Evolutionary conservation across 2,329 filamentous ascomycete species (phyloP).

Genomic region (Alternaria gaisen): DNA sequence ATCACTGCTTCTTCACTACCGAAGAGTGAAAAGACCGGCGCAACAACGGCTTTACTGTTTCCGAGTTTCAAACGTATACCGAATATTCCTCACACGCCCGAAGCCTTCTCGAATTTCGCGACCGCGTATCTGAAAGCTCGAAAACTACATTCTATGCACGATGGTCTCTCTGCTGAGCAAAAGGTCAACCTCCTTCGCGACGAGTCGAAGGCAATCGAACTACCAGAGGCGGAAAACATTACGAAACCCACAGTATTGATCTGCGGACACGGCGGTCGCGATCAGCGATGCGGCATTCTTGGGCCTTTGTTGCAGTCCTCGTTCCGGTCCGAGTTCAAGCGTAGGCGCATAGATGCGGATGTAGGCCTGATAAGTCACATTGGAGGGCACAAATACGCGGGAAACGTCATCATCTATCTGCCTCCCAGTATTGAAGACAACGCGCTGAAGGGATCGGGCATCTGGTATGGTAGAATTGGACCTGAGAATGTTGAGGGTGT

Average conservation of each 20-base stretch:
- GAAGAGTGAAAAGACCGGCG: conserved; percentile 36
- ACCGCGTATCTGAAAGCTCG: conserved; percentile 72
- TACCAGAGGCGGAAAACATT: conserved; percentile 63
- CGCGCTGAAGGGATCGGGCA: conserved; percentile 72
- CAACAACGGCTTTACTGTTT: conserved; percentile 70
- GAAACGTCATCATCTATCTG: conserved; percentile 83
- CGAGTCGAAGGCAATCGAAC: conserved; percentile 55
- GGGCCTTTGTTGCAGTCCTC: conserved; percentile 76
- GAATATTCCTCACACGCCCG: conserved; percentile 70
- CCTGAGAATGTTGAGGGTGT: conserved; percentile 80
- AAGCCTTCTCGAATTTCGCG: conserved; percentile 64
- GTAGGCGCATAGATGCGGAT: conserved; percentile 63
- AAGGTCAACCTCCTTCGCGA: conserved; percentile 57
- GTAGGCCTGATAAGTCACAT: conserved; percentile 80
- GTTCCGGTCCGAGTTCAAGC: conserved; percentile 70
- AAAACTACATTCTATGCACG: conserved; percentile 69
- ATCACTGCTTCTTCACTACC: conserved; percentile 78
- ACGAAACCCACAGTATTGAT: conserved; percentile 69
- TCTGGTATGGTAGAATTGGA: conserved; percentile 85
- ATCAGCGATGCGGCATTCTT: conserved; percentile 81
- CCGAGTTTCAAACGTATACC: conserved; percentile 85
- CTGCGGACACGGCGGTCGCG: conserved; percentile 85
- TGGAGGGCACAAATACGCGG: conserved; percentile 85
- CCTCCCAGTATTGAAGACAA: conserved; percentile 64
- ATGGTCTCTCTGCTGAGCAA: conserved; percentile 63